Percentiles rank a stretch among this genome's conserved stretches.
Evolutionary conservation across 148 eudicot genomes (phyloP).

Genomic region (Persicaria maculosa): DNA sequence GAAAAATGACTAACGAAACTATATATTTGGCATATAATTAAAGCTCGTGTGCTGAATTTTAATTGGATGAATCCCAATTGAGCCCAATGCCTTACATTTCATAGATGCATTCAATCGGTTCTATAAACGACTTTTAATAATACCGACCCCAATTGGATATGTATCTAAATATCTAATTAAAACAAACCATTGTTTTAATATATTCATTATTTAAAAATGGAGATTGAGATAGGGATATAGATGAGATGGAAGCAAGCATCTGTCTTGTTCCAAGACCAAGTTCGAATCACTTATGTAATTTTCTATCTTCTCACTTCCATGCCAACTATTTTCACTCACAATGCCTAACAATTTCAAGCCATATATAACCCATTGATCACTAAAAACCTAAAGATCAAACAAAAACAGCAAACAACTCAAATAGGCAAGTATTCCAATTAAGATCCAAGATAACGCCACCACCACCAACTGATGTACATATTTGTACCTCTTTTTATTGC

Average conservation of each 20-base stretch:
- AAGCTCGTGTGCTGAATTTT: too few species aligned
- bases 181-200: not conserved
- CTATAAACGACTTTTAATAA: too few species aligned
- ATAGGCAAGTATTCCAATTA: not conserved
- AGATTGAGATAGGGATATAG: not conserved
- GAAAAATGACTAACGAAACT: too few species aligned
- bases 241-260: not conserved
- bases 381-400: not conserved
- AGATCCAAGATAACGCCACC: not conserved
- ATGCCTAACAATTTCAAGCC: slow-evolving; percentile 5
- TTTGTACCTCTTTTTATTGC: too few species aligned
- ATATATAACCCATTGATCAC: not conserved
- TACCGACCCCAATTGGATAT: too few species aligned
- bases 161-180: too few species aligned
- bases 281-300: not conserved
- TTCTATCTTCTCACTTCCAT: not conserved
- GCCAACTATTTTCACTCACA: not conserved
- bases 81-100: too few species aligned
- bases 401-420: not conserved
- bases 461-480: too few species aligned
- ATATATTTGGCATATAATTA: too few species aligned
- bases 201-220: not conserved
- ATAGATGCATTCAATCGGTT: too few species aligned
- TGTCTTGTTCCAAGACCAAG: not conserved
- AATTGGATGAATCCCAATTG: too few species aligned